These are phyloP conservation scores for Calocybe gambosa DNA, from an alignment of 1,284 basidiomycete species.

Conservation along the genomic window DNA sequence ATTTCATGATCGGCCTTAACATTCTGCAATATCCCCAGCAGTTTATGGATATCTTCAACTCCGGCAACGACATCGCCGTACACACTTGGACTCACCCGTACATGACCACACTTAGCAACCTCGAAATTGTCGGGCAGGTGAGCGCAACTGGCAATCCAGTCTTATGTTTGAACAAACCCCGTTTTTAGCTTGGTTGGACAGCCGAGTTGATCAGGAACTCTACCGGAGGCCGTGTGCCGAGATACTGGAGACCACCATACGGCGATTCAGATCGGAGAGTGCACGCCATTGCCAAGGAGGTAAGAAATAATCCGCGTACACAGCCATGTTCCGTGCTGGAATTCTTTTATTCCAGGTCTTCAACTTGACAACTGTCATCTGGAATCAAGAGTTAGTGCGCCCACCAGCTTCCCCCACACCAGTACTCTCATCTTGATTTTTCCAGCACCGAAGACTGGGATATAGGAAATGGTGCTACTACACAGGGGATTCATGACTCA, in stretches of 20 bases:
- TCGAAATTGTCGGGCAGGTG: constrained; percentile 63
- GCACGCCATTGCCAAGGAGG: constrained; percentile 63
- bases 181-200: constrained; percentile 65
- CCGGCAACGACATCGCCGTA: constrained; percentile 62
- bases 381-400: constrained; percentile 71
- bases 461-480: constrained; percentile 36
- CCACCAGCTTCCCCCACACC: not conserved
- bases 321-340: not conserved
- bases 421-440: not conserved
- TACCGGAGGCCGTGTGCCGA: constrained; percentile 67
- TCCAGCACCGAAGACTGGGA: constrained; percentile 66
- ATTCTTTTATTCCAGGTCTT: constrained; percentile 40
- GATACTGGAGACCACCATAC: constrained; percentile 74
- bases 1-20: constrained; percentile 79
- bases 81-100: constrained; percentile 80
- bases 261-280: constrained; percentile 75
- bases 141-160: not conserved
- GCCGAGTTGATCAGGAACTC: constrained; percentile 79
- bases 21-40: constrained; percentile 51
- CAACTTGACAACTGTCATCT: constrained; percentile 64
- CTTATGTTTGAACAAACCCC: constrained; percentile 1
- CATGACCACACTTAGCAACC: constrained; percentile 73
- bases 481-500: constrained; percentile 34
- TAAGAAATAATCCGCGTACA: constrained; percentile 9
- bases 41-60: constrained; percentile 49